These are phyloP conservation scores for Globisporangium middletonii DNA, from an alignment of 352 stramenopile genomes.

Conservation along the genomic window DNA sequence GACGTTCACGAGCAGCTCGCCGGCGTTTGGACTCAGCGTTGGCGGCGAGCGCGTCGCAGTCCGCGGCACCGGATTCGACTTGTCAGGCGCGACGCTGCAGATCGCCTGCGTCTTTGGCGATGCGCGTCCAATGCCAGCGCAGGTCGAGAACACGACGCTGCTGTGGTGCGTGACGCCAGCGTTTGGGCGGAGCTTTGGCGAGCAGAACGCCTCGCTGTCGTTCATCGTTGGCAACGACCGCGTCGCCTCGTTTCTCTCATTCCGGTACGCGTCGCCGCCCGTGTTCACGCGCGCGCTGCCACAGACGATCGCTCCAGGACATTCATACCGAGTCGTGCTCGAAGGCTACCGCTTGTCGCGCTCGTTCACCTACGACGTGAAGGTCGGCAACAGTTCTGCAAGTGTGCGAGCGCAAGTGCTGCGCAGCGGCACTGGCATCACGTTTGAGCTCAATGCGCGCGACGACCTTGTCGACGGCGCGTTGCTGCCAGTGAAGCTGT, in stretches of 20 bases:
- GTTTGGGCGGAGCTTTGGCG: background rate
- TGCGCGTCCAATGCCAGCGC: constrained; percentile 3
- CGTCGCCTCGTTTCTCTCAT: background rate
- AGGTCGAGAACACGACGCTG: background rate
- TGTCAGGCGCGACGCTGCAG: background rate
- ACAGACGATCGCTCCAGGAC: background rate
- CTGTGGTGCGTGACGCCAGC: background rate
- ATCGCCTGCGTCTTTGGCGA: constrained; percentile 5
- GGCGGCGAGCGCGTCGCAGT: constrained; percentile 13
- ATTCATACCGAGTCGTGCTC: background rate
- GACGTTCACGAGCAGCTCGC: constrained; percentile 13
- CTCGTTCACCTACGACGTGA: background rate
- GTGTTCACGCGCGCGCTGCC: constrained; percentile 2
- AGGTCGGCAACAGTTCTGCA: background rate
- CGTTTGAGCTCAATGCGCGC: background rate
- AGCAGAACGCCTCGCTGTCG: background rate
- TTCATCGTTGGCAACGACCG: constrained; percentile 4
- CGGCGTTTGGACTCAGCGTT: background rate
- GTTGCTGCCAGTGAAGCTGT: background rate
- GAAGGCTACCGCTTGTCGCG: background rate
- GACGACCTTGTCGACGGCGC: background rate
- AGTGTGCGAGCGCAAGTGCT: background rate
- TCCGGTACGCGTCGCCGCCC: background rate
- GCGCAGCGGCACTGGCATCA: background rate
- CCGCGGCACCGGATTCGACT: constrained; percentile 16